Base-by-base conservation (phyloP, 2,329 filamentous ascomycete species). In the Curvularia verruculosa region DNA sequence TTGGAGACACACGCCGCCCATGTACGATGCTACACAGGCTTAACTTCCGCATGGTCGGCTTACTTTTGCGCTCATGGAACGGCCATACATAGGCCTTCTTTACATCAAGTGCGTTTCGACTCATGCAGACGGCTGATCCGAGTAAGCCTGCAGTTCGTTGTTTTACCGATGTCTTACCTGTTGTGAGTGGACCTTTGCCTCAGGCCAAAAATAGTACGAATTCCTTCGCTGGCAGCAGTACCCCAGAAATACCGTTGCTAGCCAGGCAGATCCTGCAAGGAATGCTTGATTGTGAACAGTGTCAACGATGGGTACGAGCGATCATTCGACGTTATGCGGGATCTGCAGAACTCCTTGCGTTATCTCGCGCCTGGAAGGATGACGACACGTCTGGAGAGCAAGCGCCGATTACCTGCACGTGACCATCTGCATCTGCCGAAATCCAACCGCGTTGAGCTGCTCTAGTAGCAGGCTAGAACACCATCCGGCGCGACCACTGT, bases 171-270 rank as follows among this genome's bases (percentile, higher is more conserved):
- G 50, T 60, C 48, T 63, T 63, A 50, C 54, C 56, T 56, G 57
- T 60, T 65, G 50, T 24, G 62, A 52, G 48, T 53, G 54, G 49
- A 52, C 49, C 48, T 56, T 60, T 43, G 55, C 56, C 53, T 53
- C 60, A 49, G 44, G 53, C 71, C 66, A 53, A 68, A 74, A 74
- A 75, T 75, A 75, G 70, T 58, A 66, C 63, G 43, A 46, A 50
- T 62, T 26, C 60, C 61, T 26, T 56, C 58, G 53, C 56, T 49
- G 64, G 66, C 52, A 54, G 52, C 64, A 56, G 59, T 68, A 67
- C 68, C 65, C 68, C 65, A 68, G 61, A 69, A 67, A 68, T 59
- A 64, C 68, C 58, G 66, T 59, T 58, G 50, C 45, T 49, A 52
- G 68, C 67, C 61, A 66, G 67, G 69, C 49, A 53, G 50, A 56